Base-by-base conservation (phyloP, 257 asterid species). In the Solanum phureja region DNA sequence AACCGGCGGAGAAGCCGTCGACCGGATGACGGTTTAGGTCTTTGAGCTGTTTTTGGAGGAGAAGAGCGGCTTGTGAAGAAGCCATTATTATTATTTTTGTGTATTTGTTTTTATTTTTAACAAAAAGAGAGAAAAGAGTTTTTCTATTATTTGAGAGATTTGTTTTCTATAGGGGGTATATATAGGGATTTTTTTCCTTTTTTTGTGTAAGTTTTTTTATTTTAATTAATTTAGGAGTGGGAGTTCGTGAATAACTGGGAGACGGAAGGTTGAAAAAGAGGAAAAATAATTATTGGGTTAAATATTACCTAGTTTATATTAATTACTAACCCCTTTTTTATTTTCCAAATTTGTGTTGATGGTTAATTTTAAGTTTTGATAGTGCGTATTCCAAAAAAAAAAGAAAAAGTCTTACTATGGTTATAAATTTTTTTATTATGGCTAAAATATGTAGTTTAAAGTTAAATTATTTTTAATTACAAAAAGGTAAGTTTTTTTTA, bases 1-100 rank as follows among this genome's bases (percentile, higher is more conserved):
- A 92, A 86, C 99, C 99, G 72, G 99, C 99, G 66, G 99, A 97
- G 81, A 97, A 97, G 38, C 99, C 99, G 87, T 95, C 99, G 4
- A 97, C 98, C 0, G 99, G 99, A 84, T 95, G 88, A 83, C 92
- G 94, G 93, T 90, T 85, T 56, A 96, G 98, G 93, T 94, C 99
- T 91, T 93, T 95, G 16, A 97, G 99, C 91, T 97, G 99, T 86
- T 97, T 97, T 86, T 97, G 99, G 27, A 97, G 98, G 77, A 97
- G 98, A 44, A 97, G 98, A 89, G 92, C 94, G 72, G 94, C 99
- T 88, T 97, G 99, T 69, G 99, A 96, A 6, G 94, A 96, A 10
- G 95, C 85, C 85, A 81, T 81, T 29, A 5, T 8, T 81, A 5
- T 34, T 73, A 12, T 14, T 73, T 69, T 35, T 71, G 44, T 33